Conservation (phyloP, 2,329 filamentous ascomycete species). For the Talaromyces albobiverticillius region DNA sequence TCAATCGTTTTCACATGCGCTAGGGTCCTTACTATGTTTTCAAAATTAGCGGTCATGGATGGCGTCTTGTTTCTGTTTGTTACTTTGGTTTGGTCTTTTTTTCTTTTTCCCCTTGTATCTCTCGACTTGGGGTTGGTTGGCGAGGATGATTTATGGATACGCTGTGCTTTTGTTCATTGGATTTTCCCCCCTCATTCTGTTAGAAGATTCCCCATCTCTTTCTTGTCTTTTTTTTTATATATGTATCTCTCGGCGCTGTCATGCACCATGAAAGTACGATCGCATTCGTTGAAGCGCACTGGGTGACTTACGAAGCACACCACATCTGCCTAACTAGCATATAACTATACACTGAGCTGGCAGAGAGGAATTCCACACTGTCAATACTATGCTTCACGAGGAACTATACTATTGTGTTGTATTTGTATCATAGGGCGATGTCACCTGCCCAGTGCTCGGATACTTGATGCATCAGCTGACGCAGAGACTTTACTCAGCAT, state of each 20-base stretch:
- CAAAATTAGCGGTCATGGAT: conserved; percentile 29
- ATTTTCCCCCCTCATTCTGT: background rate
- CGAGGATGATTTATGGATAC: conserved; percentile 8
- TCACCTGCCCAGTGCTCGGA: too few species aligned
- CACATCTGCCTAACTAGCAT: background rate
- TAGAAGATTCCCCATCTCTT: conserved; percentile 10
- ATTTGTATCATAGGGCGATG: too few species aligned
- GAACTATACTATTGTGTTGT: too few species aligned
- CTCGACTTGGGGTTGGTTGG: conserved; percentile 15
- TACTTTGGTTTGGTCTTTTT: conserved; percentile 8
- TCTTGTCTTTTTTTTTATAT: too few species aligned
- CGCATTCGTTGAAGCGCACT: conserved; percentile 4
- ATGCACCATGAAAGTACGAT: background rate
- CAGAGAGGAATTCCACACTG: too few species aligned
- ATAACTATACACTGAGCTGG: background rate
- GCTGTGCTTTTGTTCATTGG: background rate
- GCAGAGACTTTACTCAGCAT: too few species aligned
- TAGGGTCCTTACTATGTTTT: conserved; percentile 2
- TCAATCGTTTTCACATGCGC: background rate
- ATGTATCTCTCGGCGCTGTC: background rate
- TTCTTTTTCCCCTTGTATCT: conserved; percentile 13
- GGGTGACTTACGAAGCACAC: background rate
- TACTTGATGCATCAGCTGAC: too few species aligned
- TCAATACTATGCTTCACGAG: too few species aligned
- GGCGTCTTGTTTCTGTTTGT: conserved; percentile 24